Base-by-base conservation (phyloP, 2,329 filamentous ascomycete species). In the Curvularia lunata region DNA sequence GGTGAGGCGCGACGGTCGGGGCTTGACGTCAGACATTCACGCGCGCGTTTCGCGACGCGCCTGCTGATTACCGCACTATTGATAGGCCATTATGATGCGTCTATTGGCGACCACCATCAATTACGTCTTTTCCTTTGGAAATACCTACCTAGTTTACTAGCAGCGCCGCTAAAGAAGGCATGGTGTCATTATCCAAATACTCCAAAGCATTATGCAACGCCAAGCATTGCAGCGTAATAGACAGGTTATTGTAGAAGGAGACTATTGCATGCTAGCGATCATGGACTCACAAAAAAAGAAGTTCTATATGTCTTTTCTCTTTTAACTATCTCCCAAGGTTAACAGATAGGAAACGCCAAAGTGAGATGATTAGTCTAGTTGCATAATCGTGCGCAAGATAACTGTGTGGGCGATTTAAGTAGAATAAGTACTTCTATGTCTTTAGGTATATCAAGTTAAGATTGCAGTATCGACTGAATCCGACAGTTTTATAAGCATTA, bases 21-120 rank as follows among this genome's bases (percentile, higher is more conserved):
- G 12, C 12, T 61, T 64, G 62, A 65, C 59, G 59, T 67, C 61
- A 48, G 61, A 55, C 28, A 54, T 63, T 10, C 21, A 49, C 47
- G 47, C 47, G 47, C 9, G 34, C 28, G 34, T 49, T 49, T 49
- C 47, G 47, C 47, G 47, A 49, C 47, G 23, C 47, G 34, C 47
- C 19, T 16, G 18, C 43, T 21, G 18, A 34, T 40, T 40, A 49
- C 47, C 21, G 47, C 21, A 48, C 21, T 21, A 27, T 42, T 8
- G 40, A 42, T 42, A 12, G 40, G 32, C 13, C 16, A 37, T 37
- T 37, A 37, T 13, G 32, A n/a, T n/a, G 32, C 32, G 7, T n/a
- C 32, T n/a, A 37, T 37, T 37, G 13, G 2, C 32, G 6, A 37
- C 32, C 32, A 37, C 32, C 5, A 6, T 37, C 32, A n/a, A 37